phyloP scores from a whole-genome alignment of 192 early-diverging fungal species.

The Dispira parvispora region DNA sequence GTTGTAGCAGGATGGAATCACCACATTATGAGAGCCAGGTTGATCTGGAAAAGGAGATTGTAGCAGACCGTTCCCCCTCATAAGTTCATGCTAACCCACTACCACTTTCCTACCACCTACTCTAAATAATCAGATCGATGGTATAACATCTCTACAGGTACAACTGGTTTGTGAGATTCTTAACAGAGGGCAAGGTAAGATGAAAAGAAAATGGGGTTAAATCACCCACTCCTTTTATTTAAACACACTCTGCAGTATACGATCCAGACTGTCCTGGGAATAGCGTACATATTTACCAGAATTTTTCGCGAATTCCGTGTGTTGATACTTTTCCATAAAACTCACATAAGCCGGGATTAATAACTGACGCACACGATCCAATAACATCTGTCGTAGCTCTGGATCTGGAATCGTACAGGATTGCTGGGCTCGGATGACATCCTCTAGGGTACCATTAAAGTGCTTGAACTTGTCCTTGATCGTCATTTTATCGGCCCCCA shows the following conservation, averaged over 20 bases:
- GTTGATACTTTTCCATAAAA: constrained; percentile 52
- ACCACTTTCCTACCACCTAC: no score
- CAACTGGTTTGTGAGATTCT: no score
- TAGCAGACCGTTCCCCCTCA: no score
- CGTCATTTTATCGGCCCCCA: constrained; percentile 44
- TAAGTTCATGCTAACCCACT: no score
- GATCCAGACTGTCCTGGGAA: constrained; percentile 41
- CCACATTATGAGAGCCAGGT: no score
- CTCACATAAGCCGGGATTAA: constrained; percentile 61
- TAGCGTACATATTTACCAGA: constrained; percentile 69
- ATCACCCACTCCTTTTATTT: background rate
- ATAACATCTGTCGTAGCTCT: constrained; percentile 48
- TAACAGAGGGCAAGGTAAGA: no score
- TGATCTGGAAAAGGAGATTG: no score
- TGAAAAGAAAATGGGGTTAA: no score
- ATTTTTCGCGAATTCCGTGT: constrained; percentile 66
- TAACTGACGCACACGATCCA: constrained; percentile 52
- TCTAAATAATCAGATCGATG: no score
- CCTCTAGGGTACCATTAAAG: constrained; percentile 74
- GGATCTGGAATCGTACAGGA: constrained; percentile 61
- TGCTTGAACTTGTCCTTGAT: constrained; percentile 52
- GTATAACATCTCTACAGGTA: no score
- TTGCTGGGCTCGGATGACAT: constrained; percentile 44
- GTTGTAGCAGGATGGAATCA: no score
- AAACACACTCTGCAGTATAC: background rate